A percentile compares a stretch with the other conserved stretches of the same genome.
Conservation (phyloP, 2,329 filamentous ascomycete genomes). For the Ilyonectria destructans region DNA sequence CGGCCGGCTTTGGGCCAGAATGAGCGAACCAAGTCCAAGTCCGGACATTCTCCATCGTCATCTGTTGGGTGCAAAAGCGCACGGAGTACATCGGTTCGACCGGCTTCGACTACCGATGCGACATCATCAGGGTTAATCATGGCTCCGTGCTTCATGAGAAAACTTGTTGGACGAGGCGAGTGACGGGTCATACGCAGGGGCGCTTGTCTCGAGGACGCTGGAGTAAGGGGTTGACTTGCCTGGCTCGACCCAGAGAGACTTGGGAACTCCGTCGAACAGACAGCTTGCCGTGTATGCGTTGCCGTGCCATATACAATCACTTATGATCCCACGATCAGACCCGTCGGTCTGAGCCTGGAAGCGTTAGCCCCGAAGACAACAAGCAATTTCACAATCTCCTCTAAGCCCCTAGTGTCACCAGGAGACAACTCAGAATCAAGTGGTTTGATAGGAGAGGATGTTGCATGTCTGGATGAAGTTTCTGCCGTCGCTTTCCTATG, state of each 20-base stretch:
- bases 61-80: too few species aligned
- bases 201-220: neutral
- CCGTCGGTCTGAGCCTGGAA: neutral
- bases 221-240: neutral
- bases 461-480: neutral
- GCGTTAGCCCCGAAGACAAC: neutral
- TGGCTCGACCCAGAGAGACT: neutral
- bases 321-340: neutral
- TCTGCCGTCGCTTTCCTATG: neutral
- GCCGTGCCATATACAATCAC: neutral
- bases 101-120: too few species aligned
- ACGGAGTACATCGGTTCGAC: too few species aligned
- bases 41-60: too few species aligned
- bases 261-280: neutral
- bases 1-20: too few species aligned
- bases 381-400: slow-evolving; percentile 3
- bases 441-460: too few species aligned
- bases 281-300: neutral
- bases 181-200: slow-evolving; percentile 1
- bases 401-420: neutral
- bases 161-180: neutral
- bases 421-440: neutral
- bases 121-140: too few species aligned
- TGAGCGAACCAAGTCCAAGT: too few species aligned
- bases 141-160: too few species aligned